A percentile compares a stretch with the other conserved stretches of the same genome.
Evolutionary conservation across 176 grass and related monocot species (phyloP).

Genomic region (Raddia distichophylla): DNA sequence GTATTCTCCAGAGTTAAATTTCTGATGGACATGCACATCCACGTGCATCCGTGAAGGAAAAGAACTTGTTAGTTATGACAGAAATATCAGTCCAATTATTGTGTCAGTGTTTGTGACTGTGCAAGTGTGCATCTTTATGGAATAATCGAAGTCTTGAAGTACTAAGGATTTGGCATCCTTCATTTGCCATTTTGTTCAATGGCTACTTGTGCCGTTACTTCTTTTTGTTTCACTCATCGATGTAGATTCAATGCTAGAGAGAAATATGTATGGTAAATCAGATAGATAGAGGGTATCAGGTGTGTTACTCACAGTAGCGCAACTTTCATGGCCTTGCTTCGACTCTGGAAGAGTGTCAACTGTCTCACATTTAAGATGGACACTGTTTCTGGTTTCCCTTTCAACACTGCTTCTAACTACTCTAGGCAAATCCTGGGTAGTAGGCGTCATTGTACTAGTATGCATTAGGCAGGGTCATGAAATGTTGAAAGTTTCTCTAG

Average conservation of each 20-base stretch:
- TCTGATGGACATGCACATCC: constrained; percentile 35
- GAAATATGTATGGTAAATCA: constrained; percentile 4
- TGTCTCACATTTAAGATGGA: constrained; percentile 37
- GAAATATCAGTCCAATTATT: constrained; percentile 13
- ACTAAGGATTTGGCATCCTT: not conserved
- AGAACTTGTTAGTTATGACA: constrained; percentile 28
- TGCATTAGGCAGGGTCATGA: constrained; percentile 28
- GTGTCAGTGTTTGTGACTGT: not conserved
- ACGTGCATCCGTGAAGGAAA: not conserved
- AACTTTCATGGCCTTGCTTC: constrained; percentile 44
- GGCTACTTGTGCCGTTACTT: not conserved
- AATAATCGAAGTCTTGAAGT: constrained; percentile 21
- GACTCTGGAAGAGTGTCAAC: constrained; percentile 39
- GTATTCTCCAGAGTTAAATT: constrained; percentile 59
- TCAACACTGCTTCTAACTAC: constrained; percentile 42
- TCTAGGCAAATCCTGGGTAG: constrained; percentile 50
- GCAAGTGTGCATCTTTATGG: not conserved
- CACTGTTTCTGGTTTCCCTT: constrained; percentile 36
- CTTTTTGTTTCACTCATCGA: not conserved
- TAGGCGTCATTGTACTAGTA: constrained; percentile 26
- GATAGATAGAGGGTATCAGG: constrained; percentile 6
- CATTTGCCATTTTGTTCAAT: constrained; percentile 21
- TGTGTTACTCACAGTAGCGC: constrained; percentile 41
- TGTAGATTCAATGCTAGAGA: not conserved
- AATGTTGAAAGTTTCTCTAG: constrained; percentile 32